Evolutionary conservation across 2,329 filamentous ascomycete species (phyloP).

Genomic region (Hymenoscyphus scutula): DNA sequence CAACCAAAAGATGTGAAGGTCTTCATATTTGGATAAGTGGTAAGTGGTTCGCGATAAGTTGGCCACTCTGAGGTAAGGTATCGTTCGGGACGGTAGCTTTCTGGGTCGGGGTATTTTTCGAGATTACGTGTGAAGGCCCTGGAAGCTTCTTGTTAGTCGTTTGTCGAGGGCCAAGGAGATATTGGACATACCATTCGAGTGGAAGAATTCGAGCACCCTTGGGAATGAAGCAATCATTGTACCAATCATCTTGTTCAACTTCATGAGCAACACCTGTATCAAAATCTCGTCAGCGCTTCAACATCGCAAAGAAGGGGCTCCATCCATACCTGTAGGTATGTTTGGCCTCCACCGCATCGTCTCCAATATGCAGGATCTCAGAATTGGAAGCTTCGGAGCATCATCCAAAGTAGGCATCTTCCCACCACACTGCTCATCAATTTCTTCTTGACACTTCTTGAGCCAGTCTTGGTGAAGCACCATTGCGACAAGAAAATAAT

Average conservation of each 20-base stretch:
- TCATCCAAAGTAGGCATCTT: constrained; percentile 28
- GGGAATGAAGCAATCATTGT: constrained; percentile 7
- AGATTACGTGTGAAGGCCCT: constrained; percentile 34
- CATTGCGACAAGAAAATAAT: constrained; percentile 11
- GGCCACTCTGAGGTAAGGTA: constrained; percentile 40
- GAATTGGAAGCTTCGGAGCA: constrained; percentile 33
- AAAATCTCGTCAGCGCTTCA: neutral
- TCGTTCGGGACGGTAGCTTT: constrained; percentile 45
- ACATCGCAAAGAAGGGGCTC: neutral
- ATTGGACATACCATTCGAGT: constrained; percentile 12
- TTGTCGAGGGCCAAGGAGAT: too few species aligned
- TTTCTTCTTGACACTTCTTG: constrained; percentile 14
- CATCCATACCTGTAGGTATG: constrained; percentile 42
- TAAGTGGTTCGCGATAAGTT: constrained; percentile 44
- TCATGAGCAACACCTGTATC: constrained; percentile 5
- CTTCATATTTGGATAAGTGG: constrained; percentile 56
- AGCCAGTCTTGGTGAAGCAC: constrained; percentile 18
- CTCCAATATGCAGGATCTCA: constrained; percentile 35
- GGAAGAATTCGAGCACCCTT: constrained; percentile 11
- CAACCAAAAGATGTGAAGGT: constrained; percentile 51
- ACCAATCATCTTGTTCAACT: constrained; percentile 12
- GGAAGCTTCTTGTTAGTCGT: too few species aligned
- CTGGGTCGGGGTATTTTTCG: constrained; percentile 41
- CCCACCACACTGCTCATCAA: constrained; percentile 15
- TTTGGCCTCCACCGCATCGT: constrained; percentile 44